Base-by-base conservation (phyloP, 805 yeast genomes). In the Ogataea angusta region DNA sequence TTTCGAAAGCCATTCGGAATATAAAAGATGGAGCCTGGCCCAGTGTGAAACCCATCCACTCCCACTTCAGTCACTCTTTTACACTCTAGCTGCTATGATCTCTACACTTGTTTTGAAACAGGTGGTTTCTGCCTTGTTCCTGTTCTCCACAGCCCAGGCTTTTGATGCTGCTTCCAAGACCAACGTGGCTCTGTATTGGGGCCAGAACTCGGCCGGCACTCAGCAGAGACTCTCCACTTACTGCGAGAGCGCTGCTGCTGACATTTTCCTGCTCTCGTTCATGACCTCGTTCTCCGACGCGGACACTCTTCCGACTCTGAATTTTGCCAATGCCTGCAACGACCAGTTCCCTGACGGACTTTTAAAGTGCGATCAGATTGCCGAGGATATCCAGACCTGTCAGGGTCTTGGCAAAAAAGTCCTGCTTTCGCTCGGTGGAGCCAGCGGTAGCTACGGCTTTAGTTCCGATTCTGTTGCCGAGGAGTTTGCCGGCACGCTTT, bases 101-200 rank as follows among this genome's bases (percentile, higher is more conserved):
- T 19, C 36, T n/a, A n/a, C 36, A 26, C 15, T 42, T 26, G 36
- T 40, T 42, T 37, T 40, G 3, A 42, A 33, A 6, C 28, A 36
- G 10, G 33, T 49, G 7, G 50, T 54, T 13, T 18, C 38, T 15
- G 38, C 51, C 4, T 15, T 45, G 23, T 33, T 50, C 15, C 30
- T 49, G 31, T 30, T 49, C 6, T 14, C 51, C 9, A 36, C 36
- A 2, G 44, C 47, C 3, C 23, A 33, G 10, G 61, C 65, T 8
- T 66, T 65, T 43, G 54, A 62, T 48, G 53, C 69, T 8, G 41
- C 60, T 13, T 60, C 79, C 25, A 69, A 73, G 34, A 56, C 70
- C 23, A 84, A 85, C 49, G 76, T 87, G 27, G 96, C 83, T 16
- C 70, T 85, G 6, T 88, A 88, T 65, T 88, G 96, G 96, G 96